phyloP scores from a whole-genome alignment of 2,329 filamentous ascomycete genomes.

The Pseudopithomyces maydicus region DNA sequence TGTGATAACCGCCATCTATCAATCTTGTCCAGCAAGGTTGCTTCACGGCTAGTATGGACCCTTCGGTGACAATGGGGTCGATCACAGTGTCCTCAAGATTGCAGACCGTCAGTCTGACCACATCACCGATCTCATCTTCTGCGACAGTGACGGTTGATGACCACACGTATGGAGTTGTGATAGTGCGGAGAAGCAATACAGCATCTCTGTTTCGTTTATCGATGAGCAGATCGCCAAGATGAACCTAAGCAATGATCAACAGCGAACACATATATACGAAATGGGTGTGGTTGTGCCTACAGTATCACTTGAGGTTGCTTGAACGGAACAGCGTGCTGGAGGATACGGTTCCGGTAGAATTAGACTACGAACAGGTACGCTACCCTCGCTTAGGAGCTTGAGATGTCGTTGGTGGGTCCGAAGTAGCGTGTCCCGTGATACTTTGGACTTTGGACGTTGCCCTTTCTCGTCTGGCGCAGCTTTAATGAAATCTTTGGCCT shows the following conservation, averaged over 20 bases:
- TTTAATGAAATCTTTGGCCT: constrained; percentile 19
- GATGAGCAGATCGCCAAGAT: constrained; percentile 17
- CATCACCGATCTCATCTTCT: constrained; percentile 24
- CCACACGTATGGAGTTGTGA: constrained; percentile 27
- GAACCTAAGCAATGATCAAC: constrained; percentile 5
- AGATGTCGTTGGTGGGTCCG: constrained; percentile 20
- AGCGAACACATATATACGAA: background rate
- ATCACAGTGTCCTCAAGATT: constrained; percentile 29
- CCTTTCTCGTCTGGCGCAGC: constrained; percentile 8
- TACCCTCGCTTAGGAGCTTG: constrained; percentile 18
- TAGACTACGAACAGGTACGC: constrained; percentile 18
- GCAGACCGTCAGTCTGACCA: constrained; percentile 24
- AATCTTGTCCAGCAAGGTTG: constrained; percentile 27
- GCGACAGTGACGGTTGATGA: constrained; percentile 24
- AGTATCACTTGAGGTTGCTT: constrained; percentile 2
- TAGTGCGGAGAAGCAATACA: constrained; percentile 19
- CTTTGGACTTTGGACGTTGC: constrained; percentile 1
- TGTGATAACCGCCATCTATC: constrained; percentile 19
- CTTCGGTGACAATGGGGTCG: constrained; percentile 22
- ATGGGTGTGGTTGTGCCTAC: background rate
- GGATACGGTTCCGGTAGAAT: constrained; percentile 26
- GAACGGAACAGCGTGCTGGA: constrained; percentile 16
- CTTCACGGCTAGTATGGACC: constrained; percentile 21
- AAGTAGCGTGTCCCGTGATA: constrained; percentile 17
- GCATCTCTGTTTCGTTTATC: constrained; percentile 10